Base-by-base conservation (phyloP, 2,329 filamentous ascomycete species). In the Ilyonectria robusta region DNA sequence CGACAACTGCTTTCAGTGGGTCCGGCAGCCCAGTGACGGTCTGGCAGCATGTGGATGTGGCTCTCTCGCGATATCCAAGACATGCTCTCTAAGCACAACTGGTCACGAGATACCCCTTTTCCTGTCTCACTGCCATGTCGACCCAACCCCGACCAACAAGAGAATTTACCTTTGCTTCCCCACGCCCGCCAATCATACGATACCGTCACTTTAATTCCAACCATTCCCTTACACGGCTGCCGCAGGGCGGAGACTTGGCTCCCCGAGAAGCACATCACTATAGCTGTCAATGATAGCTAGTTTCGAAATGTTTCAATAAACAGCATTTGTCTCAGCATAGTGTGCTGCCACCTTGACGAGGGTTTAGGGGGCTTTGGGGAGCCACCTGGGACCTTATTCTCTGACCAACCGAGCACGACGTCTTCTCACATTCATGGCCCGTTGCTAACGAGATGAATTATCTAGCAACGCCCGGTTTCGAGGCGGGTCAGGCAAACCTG, bases 401-500 rank as follows among this genome's bases (percentile, higher is more conserved):
- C 21, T 67, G 3, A 47, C 29, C 61, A 62, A 35, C 33, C 65
- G 37, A 61, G 64, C 35, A 59, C 57, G 54, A 42, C 40, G 47
- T 62, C 53, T 61, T 60, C 42, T 56, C 57, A 47, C 58, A 57
- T 48, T 33, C 21, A 59, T 62, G 61, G 19, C 26, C 35, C 57
- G 33, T 51, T 60, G 63, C 67, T 74, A 75, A 74, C 81, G 81
- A 68, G 74, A 64, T 57, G 59, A 66, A 63, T 19, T 59, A 68
- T 53, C 19, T 71, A 89, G 87, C 75, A 88, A 87, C 81, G 87
- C 87, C 77, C 86, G 88, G 69, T 87, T 89, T 75, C 85, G 88
- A 79, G 86, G 87, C 78, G 84, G 84, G 75, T 84, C 86, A 71
- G 82, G 80, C 74, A 89, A 85, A 79, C 81, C 84, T 68, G 80